Evolutionary conservation across 345 rosid species (phyloP), one percentile per base, ranked within the genome.

Genomic region (Streptanthus diversifolius): DNA sequence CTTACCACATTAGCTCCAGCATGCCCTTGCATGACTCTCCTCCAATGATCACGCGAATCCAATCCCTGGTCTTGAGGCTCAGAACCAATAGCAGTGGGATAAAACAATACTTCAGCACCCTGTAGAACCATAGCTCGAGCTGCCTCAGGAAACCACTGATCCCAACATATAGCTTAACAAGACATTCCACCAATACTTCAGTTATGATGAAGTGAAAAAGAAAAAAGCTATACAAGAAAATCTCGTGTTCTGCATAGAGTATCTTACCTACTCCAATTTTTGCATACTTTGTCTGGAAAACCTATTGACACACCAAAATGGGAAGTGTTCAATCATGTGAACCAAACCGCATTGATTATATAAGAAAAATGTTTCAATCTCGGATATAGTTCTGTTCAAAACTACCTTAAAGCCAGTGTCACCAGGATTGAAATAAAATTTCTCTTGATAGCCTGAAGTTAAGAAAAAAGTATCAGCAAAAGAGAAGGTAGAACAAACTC

Each of bases 351-450:
- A 25, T 17, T 53, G 19, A 22, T 47, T 3, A 48, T 8, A 43
- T 1, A 9, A 54, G 24, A 77, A 37, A 49, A 40, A 12, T 8
- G 24, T 12, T 39, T 41, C 5, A 44, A 4, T 40, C 29, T 5
- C 18, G 27, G 43, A 37, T 54, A 25, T 54, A 25, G 3, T 41
- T 48, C 36, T 41, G 5, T n/a, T 8, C 13, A 72, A 70, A 74
- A 73, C 79, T 36, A 95, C 99, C 96, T 88, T 88, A 80, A 95
- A 95, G 72, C 96, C 96, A 32, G 97, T 95, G 75, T 95, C 96
- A 5, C 99, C 97, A 9, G 95, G 97, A 78, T 90, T 95, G 75
- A 95, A 95, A 82, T 95, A 88, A 86, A 95, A 95, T 69, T 95
- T 91, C 85, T 95, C 99, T 82, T 89, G 95, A 75, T 91, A 91